phyloP scores from a whole-genome alignment of 2,329 filamentous ascomycete species.

The Knufia petricola region DNA sequence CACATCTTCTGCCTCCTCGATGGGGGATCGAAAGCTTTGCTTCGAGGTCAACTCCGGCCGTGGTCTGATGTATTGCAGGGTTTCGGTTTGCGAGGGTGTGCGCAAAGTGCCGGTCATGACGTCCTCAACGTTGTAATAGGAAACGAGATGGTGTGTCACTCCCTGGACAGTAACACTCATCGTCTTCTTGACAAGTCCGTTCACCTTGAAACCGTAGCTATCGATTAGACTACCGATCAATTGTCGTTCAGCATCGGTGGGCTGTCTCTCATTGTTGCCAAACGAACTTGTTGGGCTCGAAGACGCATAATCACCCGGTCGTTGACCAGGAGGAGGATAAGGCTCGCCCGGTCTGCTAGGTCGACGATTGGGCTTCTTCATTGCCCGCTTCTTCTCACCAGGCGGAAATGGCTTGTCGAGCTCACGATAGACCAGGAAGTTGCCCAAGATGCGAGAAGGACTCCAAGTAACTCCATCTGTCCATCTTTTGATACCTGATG shows the following conservation, averaged over 20 bases:
- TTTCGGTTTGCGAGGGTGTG: slow-evolving; percentile 48
- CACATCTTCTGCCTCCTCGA: slow-evolving; percentile 49
- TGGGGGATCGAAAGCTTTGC: slow-evolving; percentile 57
- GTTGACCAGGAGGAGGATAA: slow-evolving; percentile 32
- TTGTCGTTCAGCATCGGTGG: slow-evolving; percentile 44
- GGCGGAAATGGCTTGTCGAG: slow-evolving; percentile 67
- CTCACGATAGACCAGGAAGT: slow-evolving; percentile 79
- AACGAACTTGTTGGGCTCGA: slow-evolving; percentile 8
- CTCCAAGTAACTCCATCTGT: slow-evolving; percentile 89
- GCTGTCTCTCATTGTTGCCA: slow-evolving; percentile 26
- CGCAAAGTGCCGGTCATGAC: slow-evolving; percentile 53
- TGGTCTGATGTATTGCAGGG: slow-evolving; percentile 43
- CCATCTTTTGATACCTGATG: slow-evolving; percentile 88
- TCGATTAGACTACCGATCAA: slow-evolving; percentile 79
- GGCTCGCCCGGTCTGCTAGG: slow-evolving; percentile 45
- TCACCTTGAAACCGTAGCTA: slow-evolving; percentile 75
- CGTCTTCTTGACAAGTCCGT: slow-evolving; percentile 83
- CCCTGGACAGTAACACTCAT: slow-evolving; percentile 69
- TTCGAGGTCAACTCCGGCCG: slow-evolving; percentile 50
- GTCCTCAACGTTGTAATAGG: slow-evolving; percentile 77
- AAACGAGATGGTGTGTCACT: slow-evolving; percentile 74
- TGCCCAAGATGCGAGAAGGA: slow-evolving; percentile 73
- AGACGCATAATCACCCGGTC: neutral
- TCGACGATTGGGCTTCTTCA: slow-evolving; percentile 54
- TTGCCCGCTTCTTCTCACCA: slow-evolving; percentile 75